These are phyloP conservation scores for Quercus robur DNA, from an alignment of 306 rosid genomes.

Conservation along the genomic window DNA sequence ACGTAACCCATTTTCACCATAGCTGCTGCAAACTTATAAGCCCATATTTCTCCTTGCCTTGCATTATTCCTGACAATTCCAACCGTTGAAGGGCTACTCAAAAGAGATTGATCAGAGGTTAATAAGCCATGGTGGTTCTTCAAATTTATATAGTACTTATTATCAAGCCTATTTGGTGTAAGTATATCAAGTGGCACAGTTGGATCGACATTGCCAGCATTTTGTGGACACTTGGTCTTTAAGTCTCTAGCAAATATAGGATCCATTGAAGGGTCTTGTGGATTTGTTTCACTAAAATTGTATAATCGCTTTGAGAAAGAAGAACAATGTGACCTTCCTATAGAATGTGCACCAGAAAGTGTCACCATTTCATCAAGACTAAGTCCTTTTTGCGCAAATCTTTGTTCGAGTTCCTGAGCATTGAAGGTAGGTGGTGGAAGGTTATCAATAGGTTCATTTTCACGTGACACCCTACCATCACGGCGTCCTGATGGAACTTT, in stretches of 20 bases:
- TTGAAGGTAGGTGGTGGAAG: not conserved
- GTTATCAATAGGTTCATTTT: not conserved
- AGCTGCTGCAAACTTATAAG: constrained; percentile 4
- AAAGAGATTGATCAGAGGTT: not conserved
- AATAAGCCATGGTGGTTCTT: not conserved
- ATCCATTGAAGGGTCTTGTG: constrained; percentile 11
- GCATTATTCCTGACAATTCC: not conserved
- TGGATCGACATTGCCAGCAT: not conserved
- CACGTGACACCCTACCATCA: not conserved
- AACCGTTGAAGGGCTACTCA: not conserved
- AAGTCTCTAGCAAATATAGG: not conserved
- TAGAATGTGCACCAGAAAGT: not conserved
- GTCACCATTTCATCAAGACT: constrained; percentile 7
- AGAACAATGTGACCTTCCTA: constrained; percentile 5
- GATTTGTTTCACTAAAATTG: not conserved
- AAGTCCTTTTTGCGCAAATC: constrained; percentile 1
- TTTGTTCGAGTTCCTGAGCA: not conserved
- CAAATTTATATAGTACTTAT: not conserved
- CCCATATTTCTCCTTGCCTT: not conserved
- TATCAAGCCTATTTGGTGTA: not conserved
- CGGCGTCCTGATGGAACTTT: not conserved
- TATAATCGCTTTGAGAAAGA: constrained; percentile 6
- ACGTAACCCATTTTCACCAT: constrained; percentile 11
- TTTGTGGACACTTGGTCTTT: constrained; percentile 1
- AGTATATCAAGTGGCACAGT: not conserved